phyloP scores from a whole-genome alignment of 75 land plant genomes.

The Picea sitchensis region DNA sequence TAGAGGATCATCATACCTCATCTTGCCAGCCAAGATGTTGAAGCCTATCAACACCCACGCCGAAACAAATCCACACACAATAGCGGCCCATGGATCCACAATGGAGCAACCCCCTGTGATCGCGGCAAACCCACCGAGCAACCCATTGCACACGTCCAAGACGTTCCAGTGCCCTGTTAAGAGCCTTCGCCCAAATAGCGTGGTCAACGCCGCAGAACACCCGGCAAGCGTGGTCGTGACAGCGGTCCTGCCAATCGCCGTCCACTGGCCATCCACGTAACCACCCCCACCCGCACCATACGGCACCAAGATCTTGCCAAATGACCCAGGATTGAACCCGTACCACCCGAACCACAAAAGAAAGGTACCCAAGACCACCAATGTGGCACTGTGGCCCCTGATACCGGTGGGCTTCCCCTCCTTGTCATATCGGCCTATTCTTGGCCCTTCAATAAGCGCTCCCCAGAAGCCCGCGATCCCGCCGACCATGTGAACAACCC shows the following conservation, averaged over 20 bases:
- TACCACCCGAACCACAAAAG: constrained; percentile 44
- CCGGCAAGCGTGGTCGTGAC: constrained; percentile 86
- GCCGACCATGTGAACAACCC: constrained; percentile 44
- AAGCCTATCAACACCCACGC: constrained; percentile 72
- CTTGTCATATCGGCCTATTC: constrained; percentile 26
- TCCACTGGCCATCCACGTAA: constrained; percentile 28
- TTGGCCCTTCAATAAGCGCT: constrained; percentile 29
- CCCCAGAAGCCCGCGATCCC: constrained; percentile 41
- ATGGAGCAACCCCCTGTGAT: constrained; percentile 79
- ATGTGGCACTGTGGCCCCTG: constrained; percentile 28
- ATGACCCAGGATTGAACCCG: constrained; percentile 89
- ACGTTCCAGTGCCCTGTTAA: constrained; percentile 80
- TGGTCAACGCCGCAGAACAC: constrained; percentile 57
- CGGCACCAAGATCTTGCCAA: constrained; percentile 37
- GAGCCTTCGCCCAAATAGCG: constrained; percentile 50
- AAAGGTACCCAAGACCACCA: constrained; percentile 32
- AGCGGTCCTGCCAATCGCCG: constrained; percentile 78
- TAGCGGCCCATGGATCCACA: constrained; percentile 81
- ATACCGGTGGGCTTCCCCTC: not conserved
- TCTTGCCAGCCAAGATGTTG: constrained; percentile 41
- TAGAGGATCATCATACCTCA: constrained; percentile 8
- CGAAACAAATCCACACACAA: constrained; percentile 70
- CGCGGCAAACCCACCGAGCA: constrained; percentile 82
- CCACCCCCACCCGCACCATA: constrained; percentile 21
- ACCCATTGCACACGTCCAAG: constrained; percentile 83